These are phyloP conservation scores for Talaromyces amestolkiae DNA, from an alignment of 2,329 filamentous ascomycete species.

Conservation along the genomic window DNA sequence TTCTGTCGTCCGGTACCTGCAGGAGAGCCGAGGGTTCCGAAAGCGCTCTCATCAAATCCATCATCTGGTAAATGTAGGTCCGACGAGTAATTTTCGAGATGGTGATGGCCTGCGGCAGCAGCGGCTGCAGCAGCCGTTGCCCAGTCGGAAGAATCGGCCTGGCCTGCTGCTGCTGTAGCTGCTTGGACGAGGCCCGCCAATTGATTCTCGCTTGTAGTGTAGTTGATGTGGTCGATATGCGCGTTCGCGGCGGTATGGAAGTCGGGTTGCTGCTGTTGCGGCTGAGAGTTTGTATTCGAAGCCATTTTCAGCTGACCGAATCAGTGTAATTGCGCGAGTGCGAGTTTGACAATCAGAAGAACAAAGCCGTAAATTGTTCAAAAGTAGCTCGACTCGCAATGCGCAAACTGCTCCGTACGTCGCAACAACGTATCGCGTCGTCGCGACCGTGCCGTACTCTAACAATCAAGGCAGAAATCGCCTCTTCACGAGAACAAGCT, in stretches of 20 bases:
- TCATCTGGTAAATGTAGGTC: constrained; percentile 43
- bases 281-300: constrained; percentile 25
- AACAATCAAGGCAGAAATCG: neutral
- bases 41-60: constrained; percentile 37
- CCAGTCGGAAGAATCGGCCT: constrained; percentile 41
- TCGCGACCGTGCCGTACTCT: neutral
- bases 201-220: constrained; percentile 43
- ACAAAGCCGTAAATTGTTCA: neutral
- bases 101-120: constrained; percentile 42
- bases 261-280: constrained; percentile 32
- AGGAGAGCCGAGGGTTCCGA: constrained; percentile 29
- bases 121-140: constrained; percentile 47
- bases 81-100: constrained; percentile 39
- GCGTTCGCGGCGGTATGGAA: constrained; percentile 28
- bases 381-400: neutral
- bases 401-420: neutral
- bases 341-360: neutral
- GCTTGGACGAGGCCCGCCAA: constrained; percentile 48
- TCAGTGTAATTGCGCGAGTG: too few species aligned
- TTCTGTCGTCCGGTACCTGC: constrained; percentile 25
- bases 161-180: constrained; percentile 45
- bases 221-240: constrained; percentile 36
- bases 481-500: neutral
- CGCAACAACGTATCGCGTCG: neutral
- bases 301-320: neutral